These are phyloP conservation scores for Wickerhamiella musiphila DNA, from an alignment of 805 yeast species.

Conservation along the genomic window DNA sequence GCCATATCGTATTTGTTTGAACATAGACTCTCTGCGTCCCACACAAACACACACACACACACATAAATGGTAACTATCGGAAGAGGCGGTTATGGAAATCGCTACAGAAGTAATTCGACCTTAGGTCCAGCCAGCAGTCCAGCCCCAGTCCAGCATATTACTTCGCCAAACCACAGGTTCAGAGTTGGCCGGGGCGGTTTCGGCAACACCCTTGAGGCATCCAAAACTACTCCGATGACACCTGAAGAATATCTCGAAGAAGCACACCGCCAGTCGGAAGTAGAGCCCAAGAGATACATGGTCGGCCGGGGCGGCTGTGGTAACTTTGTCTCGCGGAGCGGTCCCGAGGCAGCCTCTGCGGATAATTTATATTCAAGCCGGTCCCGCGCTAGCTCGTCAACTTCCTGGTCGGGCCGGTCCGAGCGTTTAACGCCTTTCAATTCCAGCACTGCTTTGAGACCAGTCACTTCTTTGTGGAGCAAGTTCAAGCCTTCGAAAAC, in stretches of 20 bases:
- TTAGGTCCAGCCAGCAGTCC: conserved; percentile 6
- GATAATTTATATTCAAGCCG: no score
- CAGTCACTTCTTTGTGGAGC: no score
- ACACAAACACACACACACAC: no score
- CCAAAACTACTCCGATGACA: conserved; percentile 16
- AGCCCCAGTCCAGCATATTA: conserved; percentile 23
- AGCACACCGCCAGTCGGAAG: conserved; percentile 18
- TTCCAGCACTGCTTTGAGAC: no score
- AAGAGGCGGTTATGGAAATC: conserved; percentile 21
- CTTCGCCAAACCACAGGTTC: conserved; percentile 20
- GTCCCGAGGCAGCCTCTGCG: neutral
- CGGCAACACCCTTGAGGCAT: conserved; percentile 21
- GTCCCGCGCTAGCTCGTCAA: no score
- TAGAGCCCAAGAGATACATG: conserved; percentile 19
- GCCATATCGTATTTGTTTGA: no score
- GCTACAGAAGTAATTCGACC: conserved; percentile 5
- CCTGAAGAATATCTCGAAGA: conserved; percentile 21
- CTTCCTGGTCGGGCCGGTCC: no score
- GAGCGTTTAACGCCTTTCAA: no score
- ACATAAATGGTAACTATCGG: conserved; percentile 21
- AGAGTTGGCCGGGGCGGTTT: conserved; percentile 25
- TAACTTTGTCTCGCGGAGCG: conserved; percentile 15
- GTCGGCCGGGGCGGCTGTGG: conserved; percentile 25
- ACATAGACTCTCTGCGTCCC: no score
- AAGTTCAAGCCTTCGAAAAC: no score